Evolutionary conservation across 768 basidiomycete genomes (phyloP), one percentile per base, ranked within the genome.

Genomic region (Daedalea quercina): DNA sequence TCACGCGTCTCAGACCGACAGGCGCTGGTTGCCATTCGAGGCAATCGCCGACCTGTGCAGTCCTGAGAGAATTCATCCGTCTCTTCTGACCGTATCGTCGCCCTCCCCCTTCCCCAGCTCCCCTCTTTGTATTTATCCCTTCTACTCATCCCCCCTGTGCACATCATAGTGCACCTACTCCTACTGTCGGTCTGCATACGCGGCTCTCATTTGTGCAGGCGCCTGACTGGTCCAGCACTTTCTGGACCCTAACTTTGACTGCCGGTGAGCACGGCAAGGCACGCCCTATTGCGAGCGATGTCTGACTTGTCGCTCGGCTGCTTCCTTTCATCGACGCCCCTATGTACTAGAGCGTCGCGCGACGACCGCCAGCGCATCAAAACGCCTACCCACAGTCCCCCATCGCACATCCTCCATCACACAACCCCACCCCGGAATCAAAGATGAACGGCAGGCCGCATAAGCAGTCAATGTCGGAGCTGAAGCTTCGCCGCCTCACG

Each of bases 381-480:
- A 26, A 33, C 47, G 42, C 42, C 26, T 47, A 13, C 46, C 41
- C 52, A 44, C 31, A 20, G 19, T 11, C 28, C 11, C 50, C 44
- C 53, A 37, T 45, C 48, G 22, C 20, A 28, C 25, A 34, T 53
- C 49, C 50, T 46, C 56, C 34, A 42, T 56, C 57, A n/a, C 41
- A 24, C 24, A 41, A 20, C 50, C 47, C 35, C 53, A 51, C 53
- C 44, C 51, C 42, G 31, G 11, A 15, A 15, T 43, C 26, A 40
- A 54, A 59, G 34, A 88, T 88, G 87, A 87, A 82, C 68, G 73
- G 81, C 52, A 81, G 87, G 62, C 84, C 85, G 23, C 86, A 86
- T 68, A 88, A 88, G 79, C 93, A 94, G 79, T 90, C 91, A 63
- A 95, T 97, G 92, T 90, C 90, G 47, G 94, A 96, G 79, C 87